Percentiles rank a stretch among this genome's conserved stretches.
Evolutionary conservation across 306 rosid genomes (phyloP).

Genomic region (Castanea sativa): DNA sequence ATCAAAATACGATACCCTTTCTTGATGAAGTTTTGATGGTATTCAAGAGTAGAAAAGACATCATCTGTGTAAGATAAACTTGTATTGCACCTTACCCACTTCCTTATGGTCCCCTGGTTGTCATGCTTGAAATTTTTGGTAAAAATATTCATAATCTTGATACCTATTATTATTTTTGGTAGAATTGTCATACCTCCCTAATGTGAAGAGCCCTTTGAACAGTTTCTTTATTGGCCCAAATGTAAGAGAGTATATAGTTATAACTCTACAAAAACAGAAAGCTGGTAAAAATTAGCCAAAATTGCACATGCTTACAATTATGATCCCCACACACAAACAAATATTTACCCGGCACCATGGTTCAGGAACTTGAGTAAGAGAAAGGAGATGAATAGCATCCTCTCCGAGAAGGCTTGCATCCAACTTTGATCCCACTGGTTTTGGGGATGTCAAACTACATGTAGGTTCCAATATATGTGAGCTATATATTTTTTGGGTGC

Average conservation of each 20-base stretch:
- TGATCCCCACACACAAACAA: background rate
- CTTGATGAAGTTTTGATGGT: slow-evolving; percentile 14
- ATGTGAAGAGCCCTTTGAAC: slow-evolving; percentile 22
- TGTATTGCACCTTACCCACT: slow-evolving; percentile 28
- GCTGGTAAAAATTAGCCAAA: background rate
- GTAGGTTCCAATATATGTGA: slow-evolving; percentile 14
- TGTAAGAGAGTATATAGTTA: slow-evolving; percentile 5
- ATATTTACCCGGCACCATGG: slow-evolving; percentile 7
- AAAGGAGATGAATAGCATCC: background rate
- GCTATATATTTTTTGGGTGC: background rate
- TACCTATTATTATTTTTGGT: too few relatives aligned
- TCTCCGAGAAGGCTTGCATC: background rate
- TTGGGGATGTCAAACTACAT: background rate
- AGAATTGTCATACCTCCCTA: slow-evolving; percentile 6
- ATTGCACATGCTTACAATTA: background rate
- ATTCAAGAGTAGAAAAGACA: background rate
- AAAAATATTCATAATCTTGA: too few relatives aligned
- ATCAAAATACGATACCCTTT: slow-evolving; percentile 4
- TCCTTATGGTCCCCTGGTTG: slow-evolving; percentile 29
- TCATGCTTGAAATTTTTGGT: background rate
- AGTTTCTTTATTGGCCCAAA: slow-evolving; percentile 20
- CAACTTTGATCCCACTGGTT: background rate
- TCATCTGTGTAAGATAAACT: background rate
- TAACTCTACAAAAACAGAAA: background rate
- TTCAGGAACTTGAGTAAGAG: background rate